A percentile compares a stretch with the other conserved stretches of the same genome.
Evolutionary conservation across 2,329 filamentous ascomycete genomes (phyloP).

Genomic region (Basipetospora chlamydospora): DNA sequence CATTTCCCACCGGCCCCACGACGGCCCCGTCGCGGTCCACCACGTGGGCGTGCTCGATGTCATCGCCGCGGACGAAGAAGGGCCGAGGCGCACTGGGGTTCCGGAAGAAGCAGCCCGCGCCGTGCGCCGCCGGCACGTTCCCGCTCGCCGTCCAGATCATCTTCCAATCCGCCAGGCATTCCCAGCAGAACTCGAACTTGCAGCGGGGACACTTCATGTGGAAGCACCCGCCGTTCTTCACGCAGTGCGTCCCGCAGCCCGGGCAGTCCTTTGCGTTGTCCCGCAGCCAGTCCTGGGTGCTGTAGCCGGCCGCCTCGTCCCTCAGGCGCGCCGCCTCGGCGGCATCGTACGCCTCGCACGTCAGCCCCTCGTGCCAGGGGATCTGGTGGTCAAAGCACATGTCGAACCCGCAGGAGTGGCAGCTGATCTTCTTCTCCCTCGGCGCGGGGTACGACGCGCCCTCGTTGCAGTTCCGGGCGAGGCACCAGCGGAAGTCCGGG

Average conservation of each 20-base stretch:
- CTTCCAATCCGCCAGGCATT: constrained; percentile 14
- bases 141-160: constrained; percentile 7
- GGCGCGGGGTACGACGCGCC: constrained; percentile 11
- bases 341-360: constrained; percentile 10
- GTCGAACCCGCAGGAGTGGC: constrained; percentile 12
- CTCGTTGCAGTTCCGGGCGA: constrained; percentile 11
- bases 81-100: constrained; percentile 5
- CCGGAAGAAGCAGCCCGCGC: constrained; percentile 10
- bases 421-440: constrained; percentile 9
- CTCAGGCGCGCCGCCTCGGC: neutral
- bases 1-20: no score
- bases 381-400: constrained; percentile 15
- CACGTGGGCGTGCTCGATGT: constrained; percentile 6
- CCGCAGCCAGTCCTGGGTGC: constrained; percentile 10
- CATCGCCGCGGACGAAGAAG: constrained; percentile 8
- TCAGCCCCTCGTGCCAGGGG: constrained; percentile 13
- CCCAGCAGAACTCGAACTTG: constrained; percentile 21
- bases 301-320: constrained; percentile 3
- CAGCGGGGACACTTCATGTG: constrained; percentile 25
- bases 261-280: constrained; percentile 13
- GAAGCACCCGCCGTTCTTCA: constrained; percentile 20
- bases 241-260: constrained; percentile 10
- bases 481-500: constrained; percentile 13
- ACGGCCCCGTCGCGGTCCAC: no score
- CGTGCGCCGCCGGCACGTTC: constrained; percentile 7